phyloP scores from a whole-genome alignment of 2,329 filamentous ascomycete species.

The Sporothrix pallida region DNA sequence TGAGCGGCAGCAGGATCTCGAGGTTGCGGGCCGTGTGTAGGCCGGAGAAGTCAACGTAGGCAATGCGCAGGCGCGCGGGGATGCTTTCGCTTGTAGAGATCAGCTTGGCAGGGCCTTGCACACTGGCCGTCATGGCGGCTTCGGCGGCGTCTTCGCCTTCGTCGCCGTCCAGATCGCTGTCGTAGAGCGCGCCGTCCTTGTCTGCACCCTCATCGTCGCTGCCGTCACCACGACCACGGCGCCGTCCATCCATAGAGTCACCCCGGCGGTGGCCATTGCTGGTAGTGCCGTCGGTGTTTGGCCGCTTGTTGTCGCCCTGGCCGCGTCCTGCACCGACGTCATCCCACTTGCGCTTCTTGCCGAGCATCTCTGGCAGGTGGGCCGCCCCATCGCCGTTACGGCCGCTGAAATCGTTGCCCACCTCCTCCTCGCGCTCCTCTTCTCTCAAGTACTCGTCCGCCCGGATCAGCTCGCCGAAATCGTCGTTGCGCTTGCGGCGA shows the following conservation, averaged over 20 bases:
- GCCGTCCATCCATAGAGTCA: neutral
- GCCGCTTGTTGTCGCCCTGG: constrained; percentile 58
- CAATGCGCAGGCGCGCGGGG: constrained; percentile 74
- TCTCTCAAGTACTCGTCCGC: constrained; percentile 93
- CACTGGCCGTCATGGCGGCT: constrained; percentile 57
- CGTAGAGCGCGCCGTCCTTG: constrained; percentile 12
- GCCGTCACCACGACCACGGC: constrained; percentile 22
- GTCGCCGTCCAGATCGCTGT: constrained; percentile 60
- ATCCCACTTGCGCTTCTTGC: constrained; percentile 94
- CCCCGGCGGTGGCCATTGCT: constrained; percentile 37
- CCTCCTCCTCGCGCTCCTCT: constrained; percentile 81
- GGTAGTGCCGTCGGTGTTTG: constrained; percentile 50
- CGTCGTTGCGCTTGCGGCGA: constrained; percentile 78
- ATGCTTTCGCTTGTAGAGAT: constrained; percentile 68
- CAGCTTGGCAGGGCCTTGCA: constrained; percentile 75
- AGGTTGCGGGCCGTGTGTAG: constrained; percentile 92
- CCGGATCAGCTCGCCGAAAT: constrained; percentile 92
- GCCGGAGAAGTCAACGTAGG: constrained; percentile 89
- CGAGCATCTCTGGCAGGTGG: constrained; percentile 64
- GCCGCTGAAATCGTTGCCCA: constrained; percentile 57
- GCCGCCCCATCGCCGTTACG: constrained; percentile 53
- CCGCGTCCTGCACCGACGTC: constrained; percentile 56
- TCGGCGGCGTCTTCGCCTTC: constrained; percentile 62
- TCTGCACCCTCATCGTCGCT: constrained; percentile 9
- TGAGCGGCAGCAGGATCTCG: constrained; percentile 92